phyloP scores from a whole-genome alignment of 768 basidiomycete species.

The Nidularia sp. region DNA sequence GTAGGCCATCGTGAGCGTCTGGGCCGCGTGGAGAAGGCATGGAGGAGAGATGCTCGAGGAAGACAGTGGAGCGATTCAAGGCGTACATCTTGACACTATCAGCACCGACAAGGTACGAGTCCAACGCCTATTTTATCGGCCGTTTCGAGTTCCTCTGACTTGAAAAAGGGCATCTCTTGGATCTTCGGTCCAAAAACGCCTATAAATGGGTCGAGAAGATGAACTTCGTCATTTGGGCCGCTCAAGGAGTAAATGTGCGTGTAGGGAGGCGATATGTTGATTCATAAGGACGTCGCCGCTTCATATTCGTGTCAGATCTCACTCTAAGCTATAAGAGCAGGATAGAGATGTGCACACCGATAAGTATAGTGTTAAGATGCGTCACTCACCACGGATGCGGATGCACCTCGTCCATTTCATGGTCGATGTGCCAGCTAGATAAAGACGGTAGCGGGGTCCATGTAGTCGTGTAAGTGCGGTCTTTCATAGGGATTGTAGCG shows the following conservation, averaged over 20 bases:
- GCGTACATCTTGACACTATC: too few relatives aligned
- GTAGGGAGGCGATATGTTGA: constrained; percentile 42
- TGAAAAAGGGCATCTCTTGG: constrained; percentile 45
- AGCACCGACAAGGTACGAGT: constrained; percentile 20
- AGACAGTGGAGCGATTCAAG: too few relatives aligned
- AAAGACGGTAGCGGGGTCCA: constrained; percentile 46
- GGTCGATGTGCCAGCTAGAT: constrained; percentile 38
- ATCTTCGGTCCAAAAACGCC: constrained; percentile 38
- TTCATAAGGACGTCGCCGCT: constrained; percentile 56
- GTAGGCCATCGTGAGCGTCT: too few relatives aligned
- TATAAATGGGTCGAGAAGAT: constrained; percentile 26
- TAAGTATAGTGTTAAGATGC: constrained; percentile 39
- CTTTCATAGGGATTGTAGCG: constrained; percentile 27
- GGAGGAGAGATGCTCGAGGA: too few relatives aligned
- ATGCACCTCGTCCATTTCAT: constrained; percentile 5
- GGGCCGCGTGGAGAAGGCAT: too few relatives aligned
- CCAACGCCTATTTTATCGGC: constrained; percentile 50
- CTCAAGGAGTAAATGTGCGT: constrained; percentile 46
- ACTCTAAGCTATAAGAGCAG: not conserved
- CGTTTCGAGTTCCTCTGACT: constrained; percentile 30
- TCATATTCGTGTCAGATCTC: not conserved
- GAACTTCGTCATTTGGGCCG: constrained; percentile 48
- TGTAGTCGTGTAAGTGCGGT: constrained; percentile 41
- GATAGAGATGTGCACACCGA: constrained; percentile 27
- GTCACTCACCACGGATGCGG: constrained; percentile 22